Percentiles rank a stretch among this genome's conserved stretches.
Conservation (phyloP, 2,329 filamentous ascomycete genomes). For the Rhexocercosporidium sp. region DNA sequence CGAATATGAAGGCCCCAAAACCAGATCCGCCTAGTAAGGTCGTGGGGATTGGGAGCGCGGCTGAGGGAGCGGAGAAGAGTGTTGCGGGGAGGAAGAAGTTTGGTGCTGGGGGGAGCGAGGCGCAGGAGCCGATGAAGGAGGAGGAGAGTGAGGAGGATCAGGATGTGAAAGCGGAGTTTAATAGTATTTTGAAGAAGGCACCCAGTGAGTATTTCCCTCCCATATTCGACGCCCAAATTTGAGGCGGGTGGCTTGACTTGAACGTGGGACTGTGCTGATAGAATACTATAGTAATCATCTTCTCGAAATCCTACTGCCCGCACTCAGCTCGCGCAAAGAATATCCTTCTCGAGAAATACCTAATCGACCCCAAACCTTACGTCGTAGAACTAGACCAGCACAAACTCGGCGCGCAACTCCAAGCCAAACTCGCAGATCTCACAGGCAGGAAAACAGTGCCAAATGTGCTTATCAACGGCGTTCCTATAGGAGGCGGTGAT, state of each 20-base stretch:
- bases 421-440: slow-evolving; percentile 71
- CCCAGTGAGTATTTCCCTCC: slow-evolving; percentile 65
- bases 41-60: slow-evolving; percentile 49
- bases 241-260: not conserved
- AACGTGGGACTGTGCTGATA: not conserved
- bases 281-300: slow-evolving; percentile 76
- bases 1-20: slow-evolving; percentile 68
- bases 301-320: slow-evolving; percentile 93
- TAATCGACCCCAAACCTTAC: slow-evolving; percentile 79
- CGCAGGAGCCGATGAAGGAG: slow-evolving; percentile 43
- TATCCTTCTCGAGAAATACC: slow-evolving; percentile 83
- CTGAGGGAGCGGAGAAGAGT: slow-evolving; percentile 43
- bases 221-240: not conserved
- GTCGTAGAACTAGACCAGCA: slow-evolving; percentile 92
- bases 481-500: slow-evolving; percentile 89
- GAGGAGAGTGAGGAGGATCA: slow-evolving; percentile 63
- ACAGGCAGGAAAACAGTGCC: slow-evolving; percentile 88
- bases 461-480: slow-evolving; percentile 86
- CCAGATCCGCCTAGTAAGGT: slow-evolving; percentile 63
- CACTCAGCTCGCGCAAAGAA: slow-evolving; percentile 84
- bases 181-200: slow-evolving; percentile 79
- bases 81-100: slow-evolving; percentile 59
- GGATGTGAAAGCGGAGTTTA: slow-evolving; percentile 73
- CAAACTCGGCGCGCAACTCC: slow-evolving; percentile 72
- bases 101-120: slow-evolving; percentile 32